Evolutionary conservation across 305 asterid species (phyloP), one percentile per base, ranked within the genome.

Genomic region (Nicotiana rustica): DNA sequence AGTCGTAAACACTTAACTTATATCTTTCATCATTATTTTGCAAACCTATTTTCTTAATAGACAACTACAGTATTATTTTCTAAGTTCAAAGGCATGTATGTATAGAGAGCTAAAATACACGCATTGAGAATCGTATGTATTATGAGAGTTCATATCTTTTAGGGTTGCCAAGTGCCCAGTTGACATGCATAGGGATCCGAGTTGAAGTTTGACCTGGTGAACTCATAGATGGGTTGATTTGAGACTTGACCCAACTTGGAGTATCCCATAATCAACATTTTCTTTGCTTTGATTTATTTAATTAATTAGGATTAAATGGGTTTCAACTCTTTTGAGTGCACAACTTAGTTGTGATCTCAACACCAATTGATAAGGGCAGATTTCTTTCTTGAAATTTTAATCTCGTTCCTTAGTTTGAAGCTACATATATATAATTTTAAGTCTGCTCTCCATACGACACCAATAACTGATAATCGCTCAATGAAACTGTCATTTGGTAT

Each of bases 161-260:
- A 15, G 13, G 12, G 52, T 21, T 62, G 36, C 52, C 79, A 55
- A 67, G 67, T 68, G 78, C 6, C 41, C 21, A 68, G 29, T 68
- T 35, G 25, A 68, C 52, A 19, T 33, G 25, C 25, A 25, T 25
- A 13, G 65, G 67, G 78, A 67, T 81, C 52, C 68, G 79, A 55
- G 66, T 33, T 35, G 25, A 56, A 13, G 13, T 55, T 81, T 81
- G 69, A 68, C 18, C 41, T 7, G 59, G 4, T 75, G 18, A 60
- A 21, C 44, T 75, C 14, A 12, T 33, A 75, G 56, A 1, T 2
- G 33, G 76, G 60, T 36, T 52, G 55, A 81, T 49, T 80, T 80
- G 57, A 49, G 31, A 35, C 61, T 80, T 80, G 77, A 80, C 77
- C 83, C 41, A 47, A 47, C 15, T 15, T 79, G 49, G 65, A 64